Conservation (phyloP, 2,329 filamentous ascomycete genomes). For the Penicillium sp. region DNA sequence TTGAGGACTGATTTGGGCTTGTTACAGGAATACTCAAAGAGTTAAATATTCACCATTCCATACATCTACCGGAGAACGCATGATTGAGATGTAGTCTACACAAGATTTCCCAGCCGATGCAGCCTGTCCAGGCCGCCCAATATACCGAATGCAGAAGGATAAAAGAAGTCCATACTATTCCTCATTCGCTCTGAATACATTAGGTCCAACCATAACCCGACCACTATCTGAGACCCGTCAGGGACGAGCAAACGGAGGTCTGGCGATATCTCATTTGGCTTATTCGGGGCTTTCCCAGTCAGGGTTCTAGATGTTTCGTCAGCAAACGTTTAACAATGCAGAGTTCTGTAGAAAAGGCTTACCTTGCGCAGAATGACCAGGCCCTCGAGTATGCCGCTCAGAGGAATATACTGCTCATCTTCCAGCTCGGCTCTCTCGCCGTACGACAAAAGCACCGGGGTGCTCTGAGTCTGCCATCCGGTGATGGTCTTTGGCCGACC, state of each 20-base stretch:
- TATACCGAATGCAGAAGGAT: conserved; percentile 14
- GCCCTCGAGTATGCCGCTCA: conserved; percentile 89
- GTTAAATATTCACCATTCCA: background rate
- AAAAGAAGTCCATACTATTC: conserved; percentile 31
- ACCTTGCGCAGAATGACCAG: conserved; percentile 97
- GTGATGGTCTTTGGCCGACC: conserved; percentile 98
- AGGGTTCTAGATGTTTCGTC: conserved; percentile 41
- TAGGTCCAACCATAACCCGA: conserved; percentile 30
- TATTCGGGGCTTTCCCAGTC: conserved; percentile 45
- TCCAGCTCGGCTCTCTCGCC: conserved; percentile 95
- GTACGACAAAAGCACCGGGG: conserved; percentile 90
- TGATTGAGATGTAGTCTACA: conserved; percentile 10
- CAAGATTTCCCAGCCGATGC: conserved; percentile 2
- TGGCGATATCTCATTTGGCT: conserved; percentile 20
- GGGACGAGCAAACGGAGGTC: conserved; percentile 19
- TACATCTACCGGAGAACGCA: background rate
- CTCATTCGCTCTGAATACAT: conserved; percentile 37
- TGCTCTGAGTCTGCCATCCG: conserved; percentile 98
- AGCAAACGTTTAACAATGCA: conserved; percentile 15
- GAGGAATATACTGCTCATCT: conserved; percentile 92
- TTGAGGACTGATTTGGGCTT: background rate
- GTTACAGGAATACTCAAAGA: background rate
- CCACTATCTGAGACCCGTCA: conserved; percentile 18
- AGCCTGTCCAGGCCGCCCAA: conserved; percentile 1
- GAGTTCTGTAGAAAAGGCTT: conserved; percentile 34